These are phyloP conservation scores for Orbilia quercus DNA, from an alignment of 2,329 filamentous ascomycete genomes.

Conservation along the genomic window DNA sequence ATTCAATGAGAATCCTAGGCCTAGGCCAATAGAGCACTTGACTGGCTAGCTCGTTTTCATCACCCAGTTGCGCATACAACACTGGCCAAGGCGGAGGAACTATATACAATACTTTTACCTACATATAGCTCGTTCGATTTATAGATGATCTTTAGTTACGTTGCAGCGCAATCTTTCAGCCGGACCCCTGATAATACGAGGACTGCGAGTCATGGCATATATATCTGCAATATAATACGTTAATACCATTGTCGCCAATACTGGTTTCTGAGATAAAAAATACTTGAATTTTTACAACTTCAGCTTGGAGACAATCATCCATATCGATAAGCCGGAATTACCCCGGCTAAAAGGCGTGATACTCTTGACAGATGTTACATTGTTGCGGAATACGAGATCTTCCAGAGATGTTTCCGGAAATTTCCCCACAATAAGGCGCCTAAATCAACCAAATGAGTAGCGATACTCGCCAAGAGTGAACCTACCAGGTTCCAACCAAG, in stretches of 20 bases:
- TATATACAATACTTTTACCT: too few species aligned
- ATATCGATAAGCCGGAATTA: conserved; percentile 16
- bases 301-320: neutral
- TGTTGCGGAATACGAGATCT: neutral
- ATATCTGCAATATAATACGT: too few species aligned
- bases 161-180: too few species aligned
- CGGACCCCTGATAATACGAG: conserved; percentile 27
- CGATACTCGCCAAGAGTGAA: conserved; percentile 28
- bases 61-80: conserved; percentile 22
- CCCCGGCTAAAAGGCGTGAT: conserved; percentile 9
- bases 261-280: too few species aligned
- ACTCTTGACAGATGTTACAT: conserved; percentile 23
- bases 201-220: conserved; percentile 17
- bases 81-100: conserved; percentile 26
- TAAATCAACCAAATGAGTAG: conserved; percentile 25
- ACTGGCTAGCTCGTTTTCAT: conserved; percentile 24
- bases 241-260: too few species aligned
- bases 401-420: neutral
- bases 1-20: conserved; percentile 1
- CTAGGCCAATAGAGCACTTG: conserved; percentile 35
- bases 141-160: too few species aligned
- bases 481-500: conserved; percentile 31
- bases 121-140: too few species aligned
- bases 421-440: conserved; percentile 35
- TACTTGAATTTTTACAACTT: neutral